These are phyloP conservation scores for Aspergillus tubingensis DNA, from an alignment of 2,329 filamentous ascomycete species.

Conservation along the genomic window DNA sequence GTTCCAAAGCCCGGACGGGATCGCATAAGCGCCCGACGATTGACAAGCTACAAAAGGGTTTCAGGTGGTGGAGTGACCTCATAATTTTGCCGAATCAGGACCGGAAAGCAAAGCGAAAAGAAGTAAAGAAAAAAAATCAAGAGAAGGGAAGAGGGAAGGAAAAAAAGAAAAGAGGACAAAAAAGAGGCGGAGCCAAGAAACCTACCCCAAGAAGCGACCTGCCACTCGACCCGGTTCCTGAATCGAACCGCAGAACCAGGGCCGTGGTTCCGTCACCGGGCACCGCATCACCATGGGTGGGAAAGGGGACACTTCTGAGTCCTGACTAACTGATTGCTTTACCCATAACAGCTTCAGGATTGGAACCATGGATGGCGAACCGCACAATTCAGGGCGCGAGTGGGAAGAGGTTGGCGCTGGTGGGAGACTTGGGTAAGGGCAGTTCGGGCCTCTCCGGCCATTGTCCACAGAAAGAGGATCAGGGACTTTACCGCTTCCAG, in stretches of 20 bases:
- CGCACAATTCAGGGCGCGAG: background rate
- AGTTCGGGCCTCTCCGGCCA: background rate
- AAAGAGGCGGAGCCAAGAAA: slow-evolving; percentile 1
- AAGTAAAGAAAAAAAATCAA: background rate
- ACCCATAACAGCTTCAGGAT: background rate
- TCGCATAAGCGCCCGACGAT: slow-evolving; percentile 5
- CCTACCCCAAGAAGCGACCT: background rate
- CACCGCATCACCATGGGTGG: background rate
- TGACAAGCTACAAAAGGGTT: slow-evolving; percentile 10
- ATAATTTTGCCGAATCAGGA: slow-evolving; percentile 3
- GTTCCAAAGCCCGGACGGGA: slow-evolving; percentile 8
- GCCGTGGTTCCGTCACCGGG: background rate
- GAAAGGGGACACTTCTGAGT: background rate
- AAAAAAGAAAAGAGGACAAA: background rate
- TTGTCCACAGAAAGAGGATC: background rate
- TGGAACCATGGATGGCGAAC: slow-evolving; percentile 1
- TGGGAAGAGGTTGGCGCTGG: background rate
- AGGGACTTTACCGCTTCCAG: background rate
- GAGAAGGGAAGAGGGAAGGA: background rate
- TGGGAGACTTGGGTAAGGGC: background rate
- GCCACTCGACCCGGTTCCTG: slow-evolving; percentile 1
- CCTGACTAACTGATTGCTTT: background rate
- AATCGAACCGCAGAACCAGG: background rate
- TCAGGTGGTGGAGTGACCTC: slow-evolving; percentile 4
- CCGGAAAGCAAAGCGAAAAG: background rate